Conservation (phyloP, 2,329 filamentous ascomycete species). For the Fusarium devonianum region DNA sequence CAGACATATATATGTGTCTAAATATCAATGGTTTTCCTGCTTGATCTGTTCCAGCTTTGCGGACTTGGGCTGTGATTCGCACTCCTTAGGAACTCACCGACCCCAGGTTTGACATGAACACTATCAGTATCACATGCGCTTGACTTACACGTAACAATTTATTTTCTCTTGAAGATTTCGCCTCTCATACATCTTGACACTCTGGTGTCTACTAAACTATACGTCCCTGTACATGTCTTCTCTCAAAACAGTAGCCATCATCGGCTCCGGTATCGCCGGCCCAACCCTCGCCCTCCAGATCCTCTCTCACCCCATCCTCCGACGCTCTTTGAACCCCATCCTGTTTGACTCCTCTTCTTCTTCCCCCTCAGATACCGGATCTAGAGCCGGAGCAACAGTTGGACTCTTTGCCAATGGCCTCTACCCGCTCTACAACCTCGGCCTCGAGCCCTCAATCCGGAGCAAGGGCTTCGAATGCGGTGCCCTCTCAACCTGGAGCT, state of each 20-base stretch:
- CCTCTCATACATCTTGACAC: no score
- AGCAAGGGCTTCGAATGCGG: slow-evolving; percentile 22
- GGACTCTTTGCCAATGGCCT: slow-evolving; percentile 37
- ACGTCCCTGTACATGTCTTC: not conserved
- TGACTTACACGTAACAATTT: not conserved
- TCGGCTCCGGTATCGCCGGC: slow-evolving; percentile 31
- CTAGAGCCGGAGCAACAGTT: slow-evolving; percentile 35
- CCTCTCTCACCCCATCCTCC: slow-evolving; percentile 23
- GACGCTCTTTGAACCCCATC: slow-evolving; percentile 19
- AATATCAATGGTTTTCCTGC: no score
- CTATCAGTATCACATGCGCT: not conserved
- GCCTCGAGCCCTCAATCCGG: slow-evolving; percentile 24
- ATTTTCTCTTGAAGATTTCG: no score
- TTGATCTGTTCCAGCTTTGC: no score
- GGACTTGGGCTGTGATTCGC: no score
- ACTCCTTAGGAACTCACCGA: no score
- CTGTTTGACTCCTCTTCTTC: slow-evolving; percentile 27
- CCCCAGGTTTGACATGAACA: not conserved
- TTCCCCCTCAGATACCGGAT: slow-evolving; percentile 17
- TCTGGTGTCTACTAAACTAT: not conserved
- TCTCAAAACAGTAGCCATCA: slow-evolving; percentile 28
- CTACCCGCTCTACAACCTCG: slow-evolving; percentile 28
- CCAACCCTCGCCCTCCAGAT: slow-evolving; percentile 32
- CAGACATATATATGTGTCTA: no score
- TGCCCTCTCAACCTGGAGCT: slow-evolving; percentile 20